phyloP scores from a whole-genome alignment of 345 rosid species.

The Eucalyptus paniculata region DNA sequence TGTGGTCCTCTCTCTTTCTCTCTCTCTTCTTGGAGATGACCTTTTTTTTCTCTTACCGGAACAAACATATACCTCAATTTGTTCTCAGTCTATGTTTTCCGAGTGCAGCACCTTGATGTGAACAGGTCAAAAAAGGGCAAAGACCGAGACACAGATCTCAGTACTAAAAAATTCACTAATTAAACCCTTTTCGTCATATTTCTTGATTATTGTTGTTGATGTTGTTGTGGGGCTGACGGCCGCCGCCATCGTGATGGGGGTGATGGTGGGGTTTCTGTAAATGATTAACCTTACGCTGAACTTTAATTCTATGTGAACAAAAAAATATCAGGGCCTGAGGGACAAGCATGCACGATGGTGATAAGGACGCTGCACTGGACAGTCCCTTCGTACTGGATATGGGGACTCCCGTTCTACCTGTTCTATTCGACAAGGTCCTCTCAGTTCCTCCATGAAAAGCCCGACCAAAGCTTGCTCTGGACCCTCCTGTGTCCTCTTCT shows the following conservation, averaged over 20 bases:
- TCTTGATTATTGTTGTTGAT: not conserved
- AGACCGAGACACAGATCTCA: not conserved
- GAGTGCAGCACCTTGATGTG: not conserved
- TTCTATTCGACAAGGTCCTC: constrained; percentile 57
- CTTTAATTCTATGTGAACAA: not conserved
- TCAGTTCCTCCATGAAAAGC: constrained; percentile 41
- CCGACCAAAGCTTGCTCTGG: constrained; percentile 23
- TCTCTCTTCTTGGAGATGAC: not conserved
- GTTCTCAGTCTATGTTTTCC: not conserved
- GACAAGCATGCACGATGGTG: constrained; percentile 51
- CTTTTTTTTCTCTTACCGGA: not conserved
- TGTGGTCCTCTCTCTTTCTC: not conserved
- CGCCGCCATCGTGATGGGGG: too few relatives aligned
- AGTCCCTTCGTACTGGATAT: constrained; percentile 39
- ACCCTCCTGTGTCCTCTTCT: constrained; percentile 21
- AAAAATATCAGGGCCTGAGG: constrained; percentile 18
- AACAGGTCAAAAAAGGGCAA: not conserved
- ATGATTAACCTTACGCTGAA: not conserved
- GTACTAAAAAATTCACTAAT: not conserved
- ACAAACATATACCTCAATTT: not conserved
- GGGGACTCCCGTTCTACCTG: constrained; percentile 65
- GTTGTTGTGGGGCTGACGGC: too few relatives aligned
- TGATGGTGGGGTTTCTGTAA: not conserved
- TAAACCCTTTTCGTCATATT: not conserved
- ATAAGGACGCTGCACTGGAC: constrained; percentile 58